Evolutionary conservation across 331 rosid genomes (phyloP).

Genomic region (Dryas integrifolia): DNA sequence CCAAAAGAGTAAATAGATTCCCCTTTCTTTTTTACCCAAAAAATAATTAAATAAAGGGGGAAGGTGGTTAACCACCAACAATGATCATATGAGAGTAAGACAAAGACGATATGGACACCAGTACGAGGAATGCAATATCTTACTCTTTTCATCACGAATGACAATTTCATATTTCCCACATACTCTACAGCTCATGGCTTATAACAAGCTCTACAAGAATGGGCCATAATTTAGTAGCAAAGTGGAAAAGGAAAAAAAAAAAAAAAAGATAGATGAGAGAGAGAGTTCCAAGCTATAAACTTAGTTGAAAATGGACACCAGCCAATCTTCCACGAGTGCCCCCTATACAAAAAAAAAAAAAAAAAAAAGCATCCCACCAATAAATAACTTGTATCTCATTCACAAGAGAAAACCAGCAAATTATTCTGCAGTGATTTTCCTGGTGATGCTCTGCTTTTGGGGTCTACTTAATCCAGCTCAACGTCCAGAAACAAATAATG

Average conservation of each 20-base stretch:
- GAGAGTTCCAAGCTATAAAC: conserved; percentile 43
- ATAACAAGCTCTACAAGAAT: conserved; percentile 64
- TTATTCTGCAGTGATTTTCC: conserved; percentile 32
- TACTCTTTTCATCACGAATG: conserved; percentile 43
- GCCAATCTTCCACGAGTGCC: conserved; percentile 39
- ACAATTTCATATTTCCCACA: conserved; percentile 44
- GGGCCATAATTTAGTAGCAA: conserved; percentile 46
- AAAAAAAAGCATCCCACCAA: conserved; percentile 16
- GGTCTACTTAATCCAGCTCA: conserved; percentile 42
- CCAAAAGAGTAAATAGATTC: conserved; percentile 5
- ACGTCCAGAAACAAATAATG: conserved; percentile 88
- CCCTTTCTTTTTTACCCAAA: not conserved
- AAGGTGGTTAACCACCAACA: not conserved
- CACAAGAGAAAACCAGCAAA: conserved; percentile 33
- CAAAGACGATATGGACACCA: not conserved
- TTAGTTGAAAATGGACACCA: conserved; percentile 45
- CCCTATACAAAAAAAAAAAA: conserved; percentile 46
- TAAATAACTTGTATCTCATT: conserved; percentile 23
- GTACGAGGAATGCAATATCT: conserved; percentile 29
- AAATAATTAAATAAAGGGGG: not conserved
- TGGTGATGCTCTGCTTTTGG: conserved; percentile 33
- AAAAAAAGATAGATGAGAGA: conserved; percentile 33
- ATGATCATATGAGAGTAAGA: not conserved
- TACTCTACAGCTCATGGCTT: conserved; percentile 46
- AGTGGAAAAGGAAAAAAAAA: conserved; percentile 19